Percentiles rank a stretch among this genome's conserved stretches.
phyloP scores from a whole-genome alignment of 1,284 basidiomycete species.

The Golubevia sp. region DNA sequence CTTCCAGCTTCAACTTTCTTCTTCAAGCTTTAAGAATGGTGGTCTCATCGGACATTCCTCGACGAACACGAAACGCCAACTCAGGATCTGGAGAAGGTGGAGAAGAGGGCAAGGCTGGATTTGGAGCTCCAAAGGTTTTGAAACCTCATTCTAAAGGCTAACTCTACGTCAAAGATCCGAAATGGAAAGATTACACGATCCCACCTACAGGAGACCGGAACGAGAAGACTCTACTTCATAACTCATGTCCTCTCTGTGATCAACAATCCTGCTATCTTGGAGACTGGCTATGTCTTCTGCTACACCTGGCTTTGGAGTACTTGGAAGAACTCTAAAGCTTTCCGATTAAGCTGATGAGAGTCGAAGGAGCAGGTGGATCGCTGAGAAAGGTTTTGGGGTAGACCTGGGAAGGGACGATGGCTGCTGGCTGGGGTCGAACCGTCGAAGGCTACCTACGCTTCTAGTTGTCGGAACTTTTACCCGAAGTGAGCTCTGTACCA shows the following conservation, averaged over 20 bases:
- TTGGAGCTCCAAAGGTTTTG: constrained; percentile 71
- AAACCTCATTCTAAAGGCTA: constrained; percentile 73
- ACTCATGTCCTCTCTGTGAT: constrained; percentile 90
- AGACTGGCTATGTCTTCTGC: constrained; percentile 93
- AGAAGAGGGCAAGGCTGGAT: constrained; percentile 40
- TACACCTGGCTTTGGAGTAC: constrained; percentile 88
- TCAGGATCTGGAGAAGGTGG: constrained; percentile 10
- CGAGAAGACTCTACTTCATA: constrained; percentile 64
- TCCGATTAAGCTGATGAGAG: constrained; percentile 80
- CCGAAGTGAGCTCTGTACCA: no score
- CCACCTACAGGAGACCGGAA: constrained; percentile 64
- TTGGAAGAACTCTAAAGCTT: constrained; percentile 79
- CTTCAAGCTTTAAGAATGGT: constrained; percentile 98
- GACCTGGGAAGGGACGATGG: no score
- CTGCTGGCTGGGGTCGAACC: no score
- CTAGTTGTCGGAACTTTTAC: no score
- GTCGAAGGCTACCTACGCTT: no score
- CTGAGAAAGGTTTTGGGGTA: no score
- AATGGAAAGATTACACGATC: constrained; percentile 18
- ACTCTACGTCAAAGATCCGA: background rate
- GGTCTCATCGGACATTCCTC: constrained; percentile 90
- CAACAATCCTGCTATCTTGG: constrained; percentile 85
- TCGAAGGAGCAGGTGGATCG: no score
- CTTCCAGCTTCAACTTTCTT: constrained; percentile 92
- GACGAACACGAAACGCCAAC: constrained; percentile 66